Percentiles rank a stretch among this genome's conserved stretches.
These are phyloP conservation scores for Candida labiduridarum DNA, from an alignment of 1,139 yeast genomes.

Conservation along the genomic window DNA sequence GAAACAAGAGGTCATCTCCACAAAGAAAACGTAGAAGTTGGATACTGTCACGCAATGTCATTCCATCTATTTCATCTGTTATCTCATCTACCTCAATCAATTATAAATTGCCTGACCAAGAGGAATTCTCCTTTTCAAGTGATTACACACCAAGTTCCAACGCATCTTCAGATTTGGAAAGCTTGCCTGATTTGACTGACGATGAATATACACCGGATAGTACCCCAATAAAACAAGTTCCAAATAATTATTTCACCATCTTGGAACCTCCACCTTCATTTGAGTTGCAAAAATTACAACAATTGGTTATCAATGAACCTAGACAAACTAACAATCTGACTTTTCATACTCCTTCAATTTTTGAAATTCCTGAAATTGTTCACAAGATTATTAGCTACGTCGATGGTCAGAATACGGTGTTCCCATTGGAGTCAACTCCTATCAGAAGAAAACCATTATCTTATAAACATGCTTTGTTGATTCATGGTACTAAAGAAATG, in stretches of 20 bases:
- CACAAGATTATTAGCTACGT: constrained; percentile 60
- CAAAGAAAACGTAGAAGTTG: neutral
- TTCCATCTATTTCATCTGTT: constrained; percentile 1
- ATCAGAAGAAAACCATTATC: constrained; percentile 69
- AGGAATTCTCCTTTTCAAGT: constrained; percentile 21
- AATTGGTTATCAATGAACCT: neutral
- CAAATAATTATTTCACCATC: constrained; percentile 9
- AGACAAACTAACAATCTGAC: neutral
- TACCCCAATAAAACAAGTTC: constrained; percentile 24
- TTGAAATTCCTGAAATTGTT: constrained; percentile 78
- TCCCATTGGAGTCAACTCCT: constrained; percentile 64
- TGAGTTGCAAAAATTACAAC: constrained; percentile 1
- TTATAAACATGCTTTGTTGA: constrained; percentile 52
- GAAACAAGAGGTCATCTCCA: constrained; percentile 1
- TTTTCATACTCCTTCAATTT: constrained; percentile 44
- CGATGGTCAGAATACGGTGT: constrained; percentile 46
- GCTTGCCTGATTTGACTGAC: constrained; percentile 39
- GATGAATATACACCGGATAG: constrained; percentile 30
- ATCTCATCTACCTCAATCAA: neutral
- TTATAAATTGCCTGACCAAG: constrained; percentile 13
- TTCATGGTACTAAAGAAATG: constrained; percentile 50
- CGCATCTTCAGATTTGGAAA: constrained; percentile 34
- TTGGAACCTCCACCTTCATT: constrained; percentile 12
- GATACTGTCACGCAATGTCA: neutral
- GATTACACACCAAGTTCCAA: constrained; percentile 11